Conservation (phyloP, 225 moss, liverwort and hornwort species). For the Bryum argenteum region DNA sequence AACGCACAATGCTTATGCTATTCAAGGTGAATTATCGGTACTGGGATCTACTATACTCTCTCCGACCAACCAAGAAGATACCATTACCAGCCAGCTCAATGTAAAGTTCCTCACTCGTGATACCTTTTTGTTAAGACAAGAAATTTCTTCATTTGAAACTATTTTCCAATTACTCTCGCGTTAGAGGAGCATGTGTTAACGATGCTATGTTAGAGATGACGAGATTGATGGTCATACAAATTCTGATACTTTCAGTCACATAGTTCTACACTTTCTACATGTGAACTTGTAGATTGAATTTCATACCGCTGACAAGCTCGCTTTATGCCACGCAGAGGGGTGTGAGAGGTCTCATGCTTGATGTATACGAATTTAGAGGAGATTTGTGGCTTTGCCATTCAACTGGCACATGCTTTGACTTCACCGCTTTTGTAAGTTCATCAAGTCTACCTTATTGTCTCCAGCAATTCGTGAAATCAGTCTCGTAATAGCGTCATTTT, state of each 20-base stretch:
- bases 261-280: background rate
- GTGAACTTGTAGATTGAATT: background rate
- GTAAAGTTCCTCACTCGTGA: constrained; percentile 42
- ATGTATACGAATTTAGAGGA: constrained; percentile 70
- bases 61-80: constrained; percentile 78
- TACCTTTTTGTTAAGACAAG: background rate
- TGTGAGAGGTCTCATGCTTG: constrained; percentile 87
- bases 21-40: constrained; percentile 45
- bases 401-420: constrained; percentile 62
- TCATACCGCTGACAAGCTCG: constrained; percentile 19
- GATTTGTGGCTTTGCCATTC: constrained; percentile 99
- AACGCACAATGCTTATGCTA: constrained; percentile 85
- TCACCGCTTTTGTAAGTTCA: constrained; percentile 82
- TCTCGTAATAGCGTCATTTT: background rate
- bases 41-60: constrained; percentile 60
- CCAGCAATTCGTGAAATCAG: background rate
- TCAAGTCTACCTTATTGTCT: background rate
- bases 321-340: constrained; percentile 63
- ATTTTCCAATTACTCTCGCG: background rate
- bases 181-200: background rate
- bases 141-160: background rate
- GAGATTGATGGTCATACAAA: constrained; percentile 2
- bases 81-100: constrained; percentile 70
- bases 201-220: background rate
- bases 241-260: background rate